Percentiles rank a stretch among this genome's conserved stretches.
Evolutionary conservation across 2,329 filamentous ascomycete species (phyloP).

Genomic region (Xylariaceae sp.): DNA sequence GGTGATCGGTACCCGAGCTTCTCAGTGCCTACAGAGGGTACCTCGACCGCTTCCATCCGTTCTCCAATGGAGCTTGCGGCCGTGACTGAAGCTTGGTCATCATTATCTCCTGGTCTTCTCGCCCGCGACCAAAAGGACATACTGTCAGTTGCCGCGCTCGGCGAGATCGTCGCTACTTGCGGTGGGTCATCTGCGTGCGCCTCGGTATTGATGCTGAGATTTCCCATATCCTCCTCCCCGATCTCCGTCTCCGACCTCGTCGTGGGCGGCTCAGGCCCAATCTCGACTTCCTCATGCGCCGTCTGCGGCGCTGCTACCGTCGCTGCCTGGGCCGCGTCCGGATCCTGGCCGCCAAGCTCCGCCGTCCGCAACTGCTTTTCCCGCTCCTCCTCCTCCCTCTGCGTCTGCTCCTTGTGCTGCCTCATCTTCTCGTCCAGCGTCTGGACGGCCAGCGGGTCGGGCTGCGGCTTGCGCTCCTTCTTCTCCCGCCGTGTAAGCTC

Average conservation of each 20-base stretch:
- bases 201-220: constrained; percentile 7
- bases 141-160: constrained; percentile 20
- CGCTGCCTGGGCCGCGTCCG: neutral
- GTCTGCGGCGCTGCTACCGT: constrained; percentile 1
- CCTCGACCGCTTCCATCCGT: constrained; percentile 1
- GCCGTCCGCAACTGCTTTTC: neutral
- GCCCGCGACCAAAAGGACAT: constrained; percentile 22
- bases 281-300: neutral
- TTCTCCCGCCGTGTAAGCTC: constrained; percentile 51
- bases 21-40: neutral
- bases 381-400: constrained; percentile 18
- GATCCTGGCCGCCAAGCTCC: neutral
- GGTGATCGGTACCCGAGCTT: constrained; percentile 14
- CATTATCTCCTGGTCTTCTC: constrained; percentile 13
- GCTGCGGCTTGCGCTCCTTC: constrained; percentile 32
- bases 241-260: neutral
- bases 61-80: constrained; percentile 18
- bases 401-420: constrained; percentile 22
- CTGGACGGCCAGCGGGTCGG: constrained; percentile 16
- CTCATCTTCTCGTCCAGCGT: constrained; percentile 28
- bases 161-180: constrained; percentile 9
- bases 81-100: constrained; percentile 19
- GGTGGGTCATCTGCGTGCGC: neutral
- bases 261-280: neutral
- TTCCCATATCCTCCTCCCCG: neutral